phyloP scores from a whole-genome alignment of 805 yeast species.

The Grigorovia transvaalensis region DNA sequence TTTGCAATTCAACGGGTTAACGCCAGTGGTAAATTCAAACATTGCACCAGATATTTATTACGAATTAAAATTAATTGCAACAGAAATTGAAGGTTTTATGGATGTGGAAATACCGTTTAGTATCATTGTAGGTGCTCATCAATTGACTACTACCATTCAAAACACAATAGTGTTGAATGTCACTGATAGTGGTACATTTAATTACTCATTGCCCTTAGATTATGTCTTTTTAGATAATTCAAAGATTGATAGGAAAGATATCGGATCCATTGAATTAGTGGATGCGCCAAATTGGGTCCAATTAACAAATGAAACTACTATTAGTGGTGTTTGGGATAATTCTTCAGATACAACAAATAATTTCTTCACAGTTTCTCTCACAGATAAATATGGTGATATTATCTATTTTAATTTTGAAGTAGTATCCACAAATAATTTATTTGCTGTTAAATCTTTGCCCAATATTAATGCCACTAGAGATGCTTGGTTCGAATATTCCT shows the following conservation, averaged over 20 bases:
- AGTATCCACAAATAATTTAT: constrained; percentile 42
- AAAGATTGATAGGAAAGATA: constrained; percentile 37
- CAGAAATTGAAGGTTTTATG: constrained; percentile 66
- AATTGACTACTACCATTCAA: constrained; percentile 55
- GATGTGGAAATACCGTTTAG: constrained; percentile 62
- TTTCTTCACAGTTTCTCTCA: constrained; percentile 43
- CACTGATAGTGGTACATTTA: constrained; percentile 47
- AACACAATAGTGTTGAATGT: constrained; percentile 53
- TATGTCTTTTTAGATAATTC: constrained; percentile 56
- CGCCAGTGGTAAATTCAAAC: constrained; percentile 75
- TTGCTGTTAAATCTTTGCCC: constrained; percentile 43
- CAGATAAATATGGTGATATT: constrained; percentile 50
- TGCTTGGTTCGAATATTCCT: constrained; percentile 44
- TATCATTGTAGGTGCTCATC: constrained; percentile 81
- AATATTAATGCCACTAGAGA: constrained; percentile 62
- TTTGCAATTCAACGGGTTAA: constrained; percentile 71
- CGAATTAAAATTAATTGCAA: constrained; percentile 62
- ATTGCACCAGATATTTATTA: constrained; percentile 80
- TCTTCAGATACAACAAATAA: background rate
- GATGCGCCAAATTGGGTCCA: constrained; percentile 54
- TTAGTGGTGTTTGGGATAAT: constrained; percentile 10
- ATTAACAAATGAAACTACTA: constrained; percentile 36
- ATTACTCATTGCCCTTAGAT: constrained; percentile 50
- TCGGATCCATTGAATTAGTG: constrained; percentile 41
- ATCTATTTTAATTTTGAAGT: constrained; percentile 50